These are phyloP conservation scores for Kandelia obovata DNA, from an alignment of 345 rosid species.

Conservation along the genomic window DNA sequence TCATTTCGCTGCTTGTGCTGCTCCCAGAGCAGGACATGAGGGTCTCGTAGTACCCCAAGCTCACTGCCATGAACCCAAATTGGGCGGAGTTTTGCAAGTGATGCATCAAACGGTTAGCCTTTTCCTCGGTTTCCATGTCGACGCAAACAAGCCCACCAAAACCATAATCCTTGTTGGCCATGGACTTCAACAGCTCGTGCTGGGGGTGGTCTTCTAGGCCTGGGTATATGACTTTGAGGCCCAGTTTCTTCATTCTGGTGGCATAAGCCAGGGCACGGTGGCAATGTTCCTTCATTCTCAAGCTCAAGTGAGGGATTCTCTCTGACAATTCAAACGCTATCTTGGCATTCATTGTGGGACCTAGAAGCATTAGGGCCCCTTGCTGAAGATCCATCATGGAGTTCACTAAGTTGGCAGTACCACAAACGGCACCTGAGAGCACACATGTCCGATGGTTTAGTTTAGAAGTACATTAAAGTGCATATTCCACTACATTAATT, in stretches of 20 bases:
- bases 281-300: conserved; percentile 90
- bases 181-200: conserved; percentile 54
- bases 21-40: conserved; percentile 94
- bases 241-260: conserved; percentile 58
- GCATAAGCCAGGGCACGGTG: conserved; percentile 65
- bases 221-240: conserved; percentile 76
- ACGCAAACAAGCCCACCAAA: conserved; percentile 75
- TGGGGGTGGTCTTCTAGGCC: conserved; percentile 84
- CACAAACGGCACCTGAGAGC: conserved; percentile 76
- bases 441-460: not conserved
- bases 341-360: conserved; percentile 97
- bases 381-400: conserved; percentile 94
- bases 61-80: conserved; percentile 96
- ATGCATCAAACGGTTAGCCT: conserved; percentile 72
- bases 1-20: conserved; percentile 88
- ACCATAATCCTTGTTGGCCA: conserved; percentile 69
- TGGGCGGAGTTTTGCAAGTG: conserved; percentile 69
- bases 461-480: not conserved
- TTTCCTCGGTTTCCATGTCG: conserved; percentile 87
- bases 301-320: conserved; percentile 76
- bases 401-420: conserved; percentile 73
- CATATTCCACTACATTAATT: too few relatives aligned
- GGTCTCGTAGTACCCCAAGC: conserved; percentile 91
- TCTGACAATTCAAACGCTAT: conserved; percentile 87
- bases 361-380: conserved; percentile 82